These are phyloP conservation scores for Zoysia japonica DNA, from an alignment of 176 grass and related monocot genomes.

Conservation along the genomic window DNA sequence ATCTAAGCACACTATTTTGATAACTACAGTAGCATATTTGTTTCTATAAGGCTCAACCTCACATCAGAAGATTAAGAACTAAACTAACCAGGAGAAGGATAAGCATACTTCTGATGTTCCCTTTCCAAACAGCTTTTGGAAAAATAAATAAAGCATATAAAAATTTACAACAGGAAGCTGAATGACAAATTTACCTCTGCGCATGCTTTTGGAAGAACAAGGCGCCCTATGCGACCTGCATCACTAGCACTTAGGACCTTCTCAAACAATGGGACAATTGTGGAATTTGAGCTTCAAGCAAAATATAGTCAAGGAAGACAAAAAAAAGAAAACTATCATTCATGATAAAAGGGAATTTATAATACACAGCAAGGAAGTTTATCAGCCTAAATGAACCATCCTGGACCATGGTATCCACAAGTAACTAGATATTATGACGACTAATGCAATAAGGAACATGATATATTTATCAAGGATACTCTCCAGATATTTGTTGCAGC, in stretches of 20 bases:
- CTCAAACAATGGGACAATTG: constrained; percentile 96
- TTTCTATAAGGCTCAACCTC: no score
- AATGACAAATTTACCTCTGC: constrained; percentile 74
- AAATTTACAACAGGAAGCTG: constrained; percentile 16
- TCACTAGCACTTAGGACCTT: constrained; percentile 99
- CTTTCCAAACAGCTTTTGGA: no score
- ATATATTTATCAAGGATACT: constrained; percentile 71
- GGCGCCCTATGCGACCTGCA: constrained; percentile 95
- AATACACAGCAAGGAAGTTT: not conserved
- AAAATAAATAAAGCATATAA: not conserved
- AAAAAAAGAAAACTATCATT: not conserved
- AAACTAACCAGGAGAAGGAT: no score
- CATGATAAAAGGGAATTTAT: constrained; percentile 1
- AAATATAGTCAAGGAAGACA: constrained; percentile 62
- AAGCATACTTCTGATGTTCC: no score
- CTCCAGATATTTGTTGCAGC: constrained; percentile 99
- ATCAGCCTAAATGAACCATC: constrained; percentile 5
- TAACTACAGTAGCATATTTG: no score
- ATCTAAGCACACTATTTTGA: no score
- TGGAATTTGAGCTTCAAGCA: constrained; percentile 82
- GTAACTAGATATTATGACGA: constrained; percentile 7
- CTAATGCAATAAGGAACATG: constrained; percentile 19
- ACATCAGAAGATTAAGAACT: no score
- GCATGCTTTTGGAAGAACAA: constrained; percentile 99
- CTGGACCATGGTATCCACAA: not conserved